Percentiles rank a stretch among this genome's conserved stretches.
phyloP scores from a whole-genome alignment of 257 asterid species.

The Lavandula angustifolia region DNA sequence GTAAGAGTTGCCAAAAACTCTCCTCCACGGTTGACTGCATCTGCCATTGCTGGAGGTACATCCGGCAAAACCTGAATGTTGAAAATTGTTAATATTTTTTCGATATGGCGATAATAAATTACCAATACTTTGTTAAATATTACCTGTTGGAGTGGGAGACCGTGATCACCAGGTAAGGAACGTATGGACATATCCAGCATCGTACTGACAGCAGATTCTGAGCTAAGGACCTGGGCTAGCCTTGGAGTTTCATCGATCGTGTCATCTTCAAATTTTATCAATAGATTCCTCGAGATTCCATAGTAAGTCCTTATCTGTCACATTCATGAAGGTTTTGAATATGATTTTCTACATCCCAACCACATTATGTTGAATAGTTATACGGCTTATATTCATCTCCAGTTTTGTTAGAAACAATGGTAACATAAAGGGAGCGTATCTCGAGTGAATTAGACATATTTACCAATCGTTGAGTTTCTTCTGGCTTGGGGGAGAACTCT shows the following conservation, averaged over 20 bases:
- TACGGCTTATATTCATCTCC: background rate
- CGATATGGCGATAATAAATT: background rate
- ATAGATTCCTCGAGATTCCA: constrained; percentile 82
- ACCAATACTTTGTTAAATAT: constrained; percentile 4
- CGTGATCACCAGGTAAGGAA: constrained; percentile 85
- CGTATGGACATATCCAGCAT: constrained; percentile 96
- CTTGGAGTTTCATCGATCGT: constrained; percentile 83
- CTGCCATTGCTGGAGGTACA: constrained; percentile 91
- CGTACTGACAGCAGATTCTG: constrained; percentile 87
- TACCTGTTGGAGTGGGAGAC: constrained; percentile 94
- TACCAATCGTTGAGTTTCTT: constrained; percentile 90
- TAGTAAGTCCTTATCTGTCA: constrained; percentile 87
- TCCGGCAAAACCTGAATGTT: constrained; percentile 75
- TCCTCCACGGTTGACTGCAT: constrained; percentile 88
- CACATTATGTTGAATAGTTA: no score
- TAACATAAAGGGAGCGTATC: background rate
- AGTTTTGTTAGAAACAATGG: background rate
- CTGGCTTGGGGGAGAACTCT: constrained; percentile 81
- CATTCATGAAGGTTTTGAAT: constrained; percentile 2
- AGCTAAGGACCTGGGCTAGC: constrained; percentile 88
- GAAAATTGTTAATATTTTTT: background rate
- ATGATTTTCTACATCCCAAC: background rate
- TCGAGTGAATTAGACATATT: background rate
- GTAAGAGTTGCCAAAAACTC: constrained; percentile 70
- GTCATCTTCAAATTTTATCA: constrained; percentile 91